These are phyloP conservation scores for Incumbomyces lentus DNA, from an alignment of 2,329 filamentous ascomycete genomes.

Conservation along the genomic window DNA sequence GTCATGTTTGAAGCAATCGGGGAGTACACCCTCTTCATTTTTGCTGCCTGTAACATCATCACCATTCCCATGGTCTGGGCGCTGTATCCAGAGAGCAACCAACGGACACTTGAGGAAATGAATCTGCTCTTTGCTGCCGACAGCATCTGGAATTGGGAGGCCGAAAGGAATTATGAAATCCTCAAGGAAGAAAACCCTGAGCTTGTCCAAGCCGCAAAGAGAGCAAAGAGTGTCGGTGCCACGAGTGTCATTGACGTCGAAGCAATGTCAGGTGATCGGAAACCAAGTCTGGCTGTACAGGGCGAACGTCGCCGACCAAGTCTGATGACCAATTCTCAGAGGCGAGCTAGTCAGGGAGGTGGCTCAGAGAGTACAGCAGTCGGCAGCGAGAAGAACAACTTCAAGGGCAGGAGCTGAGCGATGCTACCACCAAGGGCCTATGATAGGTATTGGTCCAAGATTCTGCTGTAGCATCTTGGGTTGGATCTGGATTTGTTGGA, in stretches of 20 bases:
- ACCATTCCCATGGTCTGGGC: constrained; percentile 62
- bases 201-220: constrained; percentile 29
- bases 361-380: neutral
- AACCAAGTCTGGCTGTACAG: neutral
- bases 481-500: too few species aligned
- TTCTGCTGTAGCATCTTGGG: too few species aligned
- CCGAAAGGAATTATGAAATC: constrained; percentile 53
- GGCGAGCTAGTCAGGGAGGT: neutral
- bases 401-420: too few species aligned
- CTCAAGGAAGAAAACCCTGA: constrained; percentile 52
- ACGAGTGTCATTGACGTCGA: constrained; percentile 10
- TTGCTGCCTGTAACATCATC: constrained; percentile 56
- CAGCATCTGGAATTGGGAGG: constrained; percentile 61
- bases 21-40: constrained; percentile 65
- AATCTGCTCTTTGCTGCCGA: constrained; percentile 60
- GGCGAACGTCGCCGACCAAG: neutral
- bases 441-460: too few species aligned
- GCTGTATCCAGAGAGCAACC: constrained; percentile 63
- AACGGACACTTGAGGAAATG: constrained; percentile 66
- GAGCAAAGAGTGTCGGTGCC: constrained; percentile 25
- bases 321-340: neutral
- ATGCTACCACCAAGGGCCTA: too few species aligned
- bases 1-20: constrained; percentile 54
- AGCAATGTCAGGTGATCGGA: neutral
- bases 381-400: neutral